A percentile compares a stretch with the other conserved stretches of the same genome.
Evolutionary conservation across 2,329 filamentous ascomycete species (phyloP).

Genomic region (Hyphodiscus sp.): DNA sequence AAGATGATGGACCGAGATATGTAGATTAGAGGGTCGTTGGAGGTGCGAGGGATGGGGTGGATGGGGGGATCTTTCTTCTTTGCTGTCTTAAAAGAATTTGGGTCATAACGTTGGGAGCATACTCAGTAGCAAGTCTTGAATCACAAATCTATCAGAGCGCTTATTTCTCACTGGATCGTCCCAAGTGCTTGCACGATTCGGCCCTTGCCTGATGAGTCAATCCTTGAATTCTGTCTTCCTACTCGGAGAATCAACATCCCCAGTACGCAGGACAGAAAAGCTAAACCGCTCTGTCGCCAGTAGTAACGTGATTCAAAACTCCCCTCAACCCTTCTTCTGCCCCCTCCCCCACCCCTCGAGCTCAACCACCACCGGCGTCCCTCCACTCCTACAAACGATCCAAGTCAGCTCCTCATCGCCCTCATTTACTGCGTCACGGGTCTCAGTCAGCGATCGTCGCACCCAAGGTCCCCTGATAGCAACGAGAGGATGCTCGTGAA

Average conservation of each 20-base stretch:
- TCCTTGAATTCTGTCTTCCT: too few species aligned
- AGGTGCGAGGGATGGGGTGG: background rate
- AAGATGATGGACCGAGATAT: conserved; percentile 38
- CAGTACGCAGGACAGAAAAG: too few species aligned
- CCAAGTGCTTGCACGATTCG: too few species aligned
- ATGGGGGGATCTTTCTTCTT: background rate
- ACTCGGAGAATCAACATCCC: too few species aligned
- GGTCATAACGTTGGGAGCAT: background rate
- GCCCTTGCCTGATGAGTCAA: too few species aligned
- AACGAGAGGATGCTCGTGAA: too few species aligned
- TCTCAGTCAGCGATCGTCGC: too few species aligned
- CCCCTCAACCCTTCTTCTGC: background rate
- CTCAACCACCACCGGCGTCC: conserved; percentile 55
- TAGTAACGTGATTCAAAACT: background rate
- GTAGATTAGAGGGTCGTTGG: conserved; percentile 21
- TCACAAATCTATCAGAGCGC: background rate
- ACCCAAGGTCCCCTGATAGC: too few species aligned
- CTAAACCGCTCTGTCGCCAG: too few species aligned
- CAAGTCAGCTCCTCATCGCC: conserved; percentile 56
- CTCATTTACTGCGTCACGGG: conserved; percentile 53
- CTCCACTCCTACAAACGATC: conserved; percentile 58
- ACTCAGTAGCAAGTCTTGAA: background rate
- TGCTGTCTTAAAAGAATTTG: background rate
- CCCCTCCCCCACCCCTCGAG: conserved; percentile 48
- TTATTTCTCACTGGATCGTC: conserved; percentile 24